Conservation (phyloP, 257 asterid genomes). For the Thymus mandschuricus region DNA sequence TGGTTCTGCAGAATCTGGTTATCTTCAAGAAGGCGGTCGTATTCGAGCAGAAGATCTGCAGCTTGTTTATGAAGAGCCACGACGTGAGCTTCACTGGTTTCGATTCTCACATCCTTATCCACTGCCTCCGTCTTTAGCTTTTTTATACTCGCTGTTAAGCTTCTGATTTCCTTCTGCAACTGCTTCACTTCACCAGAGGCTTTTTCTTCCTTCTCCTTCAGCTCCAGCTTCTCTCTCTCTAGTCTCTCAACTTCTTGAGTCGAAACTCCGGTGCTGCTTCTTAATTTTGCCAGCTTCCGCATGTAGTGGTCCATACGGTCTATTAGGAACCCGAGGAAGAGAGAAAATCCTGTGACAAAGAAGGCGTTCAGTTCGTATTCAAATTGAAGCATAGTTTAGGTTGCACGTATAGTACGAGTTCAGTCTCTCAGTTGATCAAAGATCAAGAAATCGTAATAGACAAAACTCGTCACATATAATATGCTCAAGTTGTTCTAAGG, state of each 20-base stretch:
- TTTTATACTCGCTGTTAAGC: conserved; percentile 55
- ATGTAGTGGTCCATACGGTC: conserved; percentile 93
- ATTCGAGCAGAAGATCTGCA: conserved; percentile 85
- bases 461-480: too few species aligned
- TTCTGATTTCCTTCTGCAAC: conserved; percentile 51
- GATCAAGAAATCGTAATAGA: neutral
- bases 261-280: conserved; percentile 61
- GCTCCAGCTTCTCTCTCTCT: conserved; percentile 68
- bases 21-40: conserved; percentile 80
- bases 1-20: conserved; percentile 83
- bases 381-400: neutral
- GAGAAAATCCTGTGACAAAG: conserved; percentile 59
- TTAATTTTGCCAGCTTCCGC: conserved; percentile 54
- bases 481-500: neutral
- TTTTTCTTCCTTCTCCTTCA: conserved; percentile 70
- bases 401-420: neutral
- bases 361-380: neutral
- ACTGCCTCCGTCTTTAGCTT: conserved; percentile 59
- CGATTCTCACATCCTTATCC: conserved; percentile 64
- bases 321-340: conserved; percentile 80
- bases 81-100: conserved; percentile 82
- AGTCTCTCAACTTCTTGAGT: conserved; percentile 68
- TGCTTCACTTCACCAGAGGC: conserved; percentile 56
- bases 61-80: conserved; percentile 84
- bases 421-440: neutral